A percentile compares a stretch with the other conserved stretches of the same genome.
Evolutionary conservation across 495 filamentous ascomycete species (phyloP).

Genomic region (Pyrenula massariospora): DNA sequence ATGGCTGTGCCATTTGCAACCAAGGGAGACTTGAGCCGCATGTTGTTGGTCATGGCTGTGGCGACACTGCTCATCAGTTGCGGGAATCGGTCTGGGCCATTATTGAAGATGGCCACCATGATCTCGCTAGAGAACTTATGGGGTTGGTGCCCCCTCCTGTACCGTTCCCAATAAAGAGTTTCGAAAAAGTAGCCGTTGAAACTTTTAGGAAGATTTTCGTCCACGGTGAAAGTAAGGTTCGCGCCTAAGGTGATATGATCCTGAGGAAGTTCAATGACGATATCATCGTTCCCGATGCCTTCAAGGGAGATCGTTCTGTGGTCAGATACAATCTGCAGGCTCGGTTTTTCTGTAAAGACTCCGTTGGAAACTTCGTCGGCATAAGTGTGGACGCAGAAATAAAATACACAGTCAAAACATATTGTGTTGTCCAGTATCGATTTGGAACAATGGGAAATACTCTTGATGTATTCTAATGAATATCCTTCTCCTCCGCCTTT

Average conservation of each 20-base stretch:
- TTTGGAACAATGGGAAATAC: too few species aligned
- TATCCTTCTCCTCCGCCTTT: too few species aligned
- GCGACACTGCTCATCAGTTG: not conserved
- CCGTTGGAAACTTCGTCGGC: slow-evolving; percentile 17
- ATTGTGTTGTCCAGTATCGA: too few species aligned
- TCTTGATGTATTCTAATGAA: too few species aligned
- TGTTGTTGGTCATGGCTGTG: slow-evolving; percentile 1
- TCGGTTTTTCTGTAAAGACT: slow-evolving; percentile 8
- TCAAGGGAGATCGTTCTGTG: not conserved
- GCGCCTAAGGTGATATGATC: not conserved
- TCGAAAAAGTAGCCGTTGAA: not conserved
- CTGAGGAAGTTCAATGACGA: not conserved
- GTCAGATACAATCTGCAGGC: not conserved
- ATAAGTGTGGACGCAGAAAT: slow-evolving; percentile 27
- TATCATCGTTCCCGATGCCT: not conserved
- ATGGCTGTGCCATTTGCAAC: not conserved
- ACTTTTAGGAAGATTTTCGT: not conserved
- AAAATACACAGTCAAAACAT: slow-evolving; percentile 25
- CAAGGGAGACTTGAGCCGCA: not conserved
- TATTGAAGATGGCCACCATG: not conserved
- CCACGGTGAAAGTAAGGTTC: not conserved
- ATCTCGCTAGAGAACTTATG: not conserved
- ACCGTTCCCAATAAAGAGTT: too few species aligned
- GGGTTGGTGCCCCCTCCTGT: too few species aligned
- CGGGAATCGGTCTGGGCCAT: not conserved